These are phyloP conservation scores for Fagus sylvatica DNA, from an alignment of 306 rosid species.

Conservation along the genomic window DNA sequence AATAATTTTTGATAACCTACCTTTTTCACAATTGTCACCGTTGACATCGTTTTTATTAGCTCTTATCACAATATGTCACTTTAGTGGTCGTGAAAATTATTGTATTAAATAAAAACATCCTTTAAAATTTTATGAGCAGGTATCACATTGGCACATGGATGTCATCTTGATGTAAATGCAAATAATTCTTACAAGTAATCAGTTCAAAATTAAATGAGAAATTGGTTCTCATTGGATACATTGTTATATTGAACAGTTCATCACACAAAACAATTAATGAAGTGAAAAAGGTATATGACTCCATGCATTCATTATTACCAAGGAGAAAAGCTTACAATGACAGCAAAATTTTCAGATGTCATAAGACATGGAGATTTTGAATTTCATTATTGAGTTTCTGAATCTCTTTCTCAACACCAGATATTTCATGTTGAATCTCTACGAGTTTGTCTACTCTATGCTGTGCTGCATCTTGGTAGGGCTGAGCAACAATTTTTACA, in stretches of 20 bases:
- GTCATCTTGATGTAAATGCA: no score
- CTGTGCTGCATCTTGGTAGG: constrained; percentile 77
- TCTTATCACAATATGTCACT: no score
- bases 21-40: no score
- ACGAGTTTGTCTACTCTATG: constrained; percentile 62
- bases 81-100: no score
- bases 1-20: no score
- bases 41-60: no score
- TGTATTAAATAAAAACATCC: no score
- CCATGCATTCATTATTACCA: background rate
- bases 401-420: constrained; percentile 60
- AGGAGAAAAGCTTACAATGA: background rate
- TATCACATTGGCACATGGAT: no score
- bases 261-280: background rate
- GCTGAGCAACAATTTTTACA: constrained; percentile 56
- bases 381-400: constrained; percentile 66
- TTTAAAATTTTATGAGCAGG: no score
- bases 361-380: constrained; percentile 78
- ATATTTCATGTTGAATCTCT: constrained; percentile 62
- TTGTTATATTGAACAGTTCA: background rate
- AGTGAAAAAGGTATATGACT: background rate
- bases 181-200: no score
- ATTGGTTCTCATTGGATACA: background rate
- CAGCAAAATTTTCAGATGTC: constrained; percentile 24
- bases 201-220: background rate